Evolutionary conservation across 139 green algal species (phyloP), one percentile per base, ranked within the genome.

Genomic region (Tetradesmus obliquus): DNA sequence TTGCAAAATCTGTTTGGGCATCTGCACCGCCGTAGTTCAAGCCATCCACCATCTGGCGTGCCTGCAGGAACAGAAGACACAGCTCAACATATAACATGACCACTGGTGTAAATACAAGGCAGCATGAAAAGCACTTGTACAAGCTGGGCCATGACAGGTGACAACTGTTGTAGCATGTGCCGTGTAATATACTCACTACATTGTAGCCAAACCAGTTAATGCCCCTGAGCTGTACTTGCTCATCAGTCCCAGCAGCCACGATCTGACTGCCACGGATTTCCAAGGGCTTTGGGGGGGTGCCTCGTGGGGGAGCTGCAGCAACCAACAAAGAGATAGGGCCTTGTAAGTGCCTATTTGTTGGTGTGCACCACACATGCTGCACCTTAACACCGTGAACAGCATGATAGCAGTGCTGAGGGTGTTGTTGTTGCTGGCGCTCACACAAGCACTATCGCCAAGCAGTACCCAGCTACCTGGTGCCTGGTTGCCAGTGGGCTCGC

Each of bases 191-290:
- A 55, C 84, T 55, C 54, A 80, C 58, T 20, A 91, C 87, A 82
- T 91, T 91, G 72, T 86, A 91, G 8, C 87, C 87, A 74, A 91
- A 91, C 87, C 87, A 91, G 87, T 91, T 91, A 22, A 91, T 71
- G 12, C 87, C 87, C 3, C 22, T 60, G 54, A 91, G 32, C 5
- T 54, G 79, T 54, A 84, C 7, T 20, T 81, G 51, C 22, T 84
- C 5, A 22, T 19, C 53, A 79, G n/a, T 74, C 5, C 20, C 54
- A 54, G 72, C 20, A 7, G 17, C 57, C 5, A 86, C 53, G 7
- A 91, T 72, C 8, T 19, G 20, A 17, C 55, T 76, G 87, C 71
- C 87, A 71, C 53, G 3, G 5, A 91, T 79, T 3, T n/a, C 19
- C n/a, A 91, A 20, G 7, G 87, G 12, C 6, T 19, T n/a, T 24